Conservation (phyloP, 345 rosid species). For the Salix koriyanagi region DNA sequence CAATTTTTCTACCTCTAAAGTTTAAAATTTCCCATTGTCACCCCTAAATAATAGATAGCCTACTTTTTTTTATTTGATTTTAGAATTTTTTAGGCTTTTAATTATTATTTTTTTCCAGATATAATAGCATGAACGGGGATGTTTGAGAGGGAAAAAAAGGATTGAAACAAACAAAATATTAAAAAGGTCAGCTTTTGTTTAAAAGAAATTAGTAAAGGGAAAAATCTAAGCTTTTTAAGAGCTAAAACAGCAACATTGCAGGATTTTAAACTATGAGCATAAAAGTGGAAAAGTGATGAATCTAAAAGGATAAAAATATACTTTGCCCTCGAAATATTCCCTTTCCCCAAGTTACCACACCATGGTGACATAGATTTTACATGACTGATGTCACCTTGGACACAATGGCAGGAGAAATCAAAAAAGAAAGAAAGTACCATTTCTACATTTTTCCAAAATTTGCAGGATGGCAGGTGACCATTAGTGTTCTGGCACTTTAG, state of each 20-base stretch:
- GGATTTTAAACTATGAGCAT: too few species aligned
- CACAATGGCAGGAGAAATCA: not conserved
- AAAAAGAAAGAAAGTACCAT: not conserved
- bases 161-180: too few species aligned
- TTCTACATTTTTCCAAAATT: not conserved
- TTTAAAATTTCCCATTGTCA: not conserved
- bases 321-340: not conserved
- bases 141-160: not conserved
- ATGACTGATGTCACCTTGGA: not conserved
- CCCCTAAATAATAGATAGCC: not conserved
- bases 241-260: too few species aligned
- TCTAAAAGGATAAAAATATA: too few species aligned
- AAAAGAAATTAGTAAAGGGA: too few species aligned
- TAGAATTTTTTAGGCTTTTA: not conserved
- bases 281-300: too few species aligned
- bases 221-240: not conserved
- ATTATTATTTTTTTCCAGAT: too few species aligned
- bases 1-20: not conserved
- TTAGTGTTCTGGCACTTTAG: not conserved
- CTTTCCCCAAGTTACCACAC: not conserved
- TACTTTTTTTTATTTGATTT: too few species aligned
- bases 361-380: not conserved
- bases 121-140: not conserved
- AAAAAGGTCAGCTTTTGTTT: too few species aligned
- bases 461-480: not conserved